Conservation (phyloP, 345 rosid genomes). For the Eucalyptus polyanthemos region DNA sequence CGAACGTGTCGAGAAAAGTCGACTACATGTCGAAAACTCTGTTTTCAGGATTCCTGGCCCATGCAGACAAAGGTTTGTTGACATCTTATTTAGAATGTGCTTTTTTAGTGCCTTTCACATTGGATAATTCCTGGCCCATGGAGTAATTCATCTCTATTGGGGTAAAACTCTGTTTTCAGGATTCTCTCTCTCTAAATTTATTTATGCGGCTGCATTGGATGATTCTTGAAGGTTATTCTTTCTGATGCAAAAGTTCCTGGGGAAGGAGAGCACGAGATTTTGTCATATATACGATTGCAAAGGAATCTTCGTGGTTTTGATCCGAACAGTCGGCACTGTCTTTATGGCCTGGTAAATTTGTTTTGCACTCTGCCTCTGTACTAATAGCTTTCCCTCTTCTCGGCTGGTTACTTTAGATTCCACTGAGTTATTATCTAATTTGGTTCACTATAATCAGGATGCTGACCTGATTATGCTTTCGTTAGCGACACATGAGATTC, state of each 20-base stretch:
- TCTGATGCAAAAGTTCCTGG: slow-evolving; percentile 95
- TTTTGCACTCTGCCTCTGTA: neutral
- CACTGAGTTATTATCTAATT: neutral
- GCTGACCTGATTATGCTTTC: slow-evolving; percentile 99
- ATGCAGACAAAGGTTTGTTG: slow-evolving; percentile 59
- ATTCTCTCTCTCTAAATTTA: slow-evolving; percentile 46
- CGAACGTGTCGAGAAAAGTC: too few species aligned
- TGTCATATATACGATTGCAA: slow-evolving; percentile 83
- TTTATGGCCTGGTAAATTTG: slow-evolving; percentile 76
- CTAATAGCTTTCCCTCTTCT: neutral
- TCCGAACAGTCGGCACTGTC: slow-evolving; percentile 93
- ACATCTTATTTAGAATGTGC: neutral
- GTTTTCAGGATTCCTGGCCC: too few species aligned
- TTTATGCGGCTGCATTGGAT: slow-evolving; percentile 52
- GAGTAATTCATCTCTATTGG: slow-evolving; percentile 32
- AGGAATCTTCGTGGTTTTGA: slow-evolving; percentile 74
- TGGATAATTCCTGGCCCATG: slow-evolving; percentile 34
- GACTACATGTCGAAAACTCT: too few species aligned
- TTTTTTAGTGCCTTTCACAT: slow-evolving; percentile 13
- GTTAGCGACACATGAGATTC: slow-evolving; percentile 93
- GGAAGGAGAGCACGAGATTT: slow-evolving; percentile 97
- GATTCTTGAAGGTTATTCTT: slow-evolving; percentile 85
- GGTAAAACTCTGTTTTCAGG: slow-evolving; percentile 27
- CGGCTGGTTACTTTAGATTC: neutral
- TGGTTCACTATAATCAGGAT: slow-evolving; percentile 42